Conservation (phyloP, 1,139 yeast genomes). For the Scheffersomyces cryptocercus region DNA sequence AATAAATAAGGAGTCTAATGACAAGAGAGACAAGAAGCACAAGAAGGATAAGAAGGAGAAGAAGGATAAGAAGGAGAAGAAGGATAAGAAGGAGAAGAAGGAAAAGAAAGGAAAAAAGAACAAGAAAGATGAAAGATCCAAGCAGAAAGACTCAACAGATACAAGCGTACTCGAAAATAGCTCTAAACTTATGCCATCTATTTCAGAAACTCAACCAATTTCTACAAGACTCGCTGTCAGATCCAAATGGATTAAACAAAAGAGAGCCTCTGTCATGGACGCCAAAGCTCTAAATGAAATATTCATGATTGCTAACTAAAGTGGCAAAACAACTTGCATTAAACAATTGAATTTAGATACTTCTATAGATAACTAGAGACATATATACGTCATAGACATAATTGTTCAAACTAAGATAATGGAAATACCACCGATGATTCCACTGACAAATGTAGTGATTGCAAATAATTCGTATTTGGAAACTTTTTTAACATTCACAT, state of each 20-base stretch:
- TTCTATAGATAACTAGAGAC: neutral
- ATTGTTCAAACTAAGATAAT: slow-evolving; percentile 28
- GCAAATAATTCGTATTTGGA: slow-evolving; percentile 34
- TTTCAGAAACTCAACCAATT: slow-evolving; percentile 25
- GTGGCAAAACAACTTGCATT: neutral
- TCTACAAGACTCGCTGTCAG: slow-evolving; percentile 75
- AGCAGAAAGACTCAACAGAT: slow-evolving; percentile 19
- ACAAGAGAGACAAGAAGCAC: slow-evolving; percentile 19
- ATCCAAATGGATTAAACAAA: slow-evolving; percentile 83
- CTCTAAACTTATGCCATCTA: slow-evolving; percentile 4
- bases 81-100: slow-evolving; percentile 21
- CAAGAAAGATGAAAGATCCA: slow-evolving; percentile 16
- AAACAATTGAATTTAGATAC: neutral
- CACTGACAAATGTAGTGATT: slow-evolving; percentile 31
- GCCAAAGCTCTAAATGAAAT: slow-evolving; percentile 86
- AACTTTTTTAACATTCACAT: slow-evolving; percentile 23
- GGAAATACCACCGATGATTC: slow-evolving; percentile 42
- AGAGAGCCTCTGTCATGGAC: slow-evolving; percentile 89
- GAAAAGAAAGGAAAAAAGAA: slow-evolving; percentile 16
- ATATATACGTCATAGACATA: neutral
- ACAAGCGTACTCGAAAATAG: slow-evolving; percentile 8
- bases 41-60: too few species aligned
- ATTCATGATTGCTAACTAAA: slow-evolving; percentile 70
- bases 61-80: slow-evolving; percentile 24
- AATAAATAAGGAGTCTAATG: slow-evolving; percentile 24